phyloP scores from a whole-genome alignment of 2,329 filamentous ascomycete species.

The Harringtonia aguacate region DNA sequence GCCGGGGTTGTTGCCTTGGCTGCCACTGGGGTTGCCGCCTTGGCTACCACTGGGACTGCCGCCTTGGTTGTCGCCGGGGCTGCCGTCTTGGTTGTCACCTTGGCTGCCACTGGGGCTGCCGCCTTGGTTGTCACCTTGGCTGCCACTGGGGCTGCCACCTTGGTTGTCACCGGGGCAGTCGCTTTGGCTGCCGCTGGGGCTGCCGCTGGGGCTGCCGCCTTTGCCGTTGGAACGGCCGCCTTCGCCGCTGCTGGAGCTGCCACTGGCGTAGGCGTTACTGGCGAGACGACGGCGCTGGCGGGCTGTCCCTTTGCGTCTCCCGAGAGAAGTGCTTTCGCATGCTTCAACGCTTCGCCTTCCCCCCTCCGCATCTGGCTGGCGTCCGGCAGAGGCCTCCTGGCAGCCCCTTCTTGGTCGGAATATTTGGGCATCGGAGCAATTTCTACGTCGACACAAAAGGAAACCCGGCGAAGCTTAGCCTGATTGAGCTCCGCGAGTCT shows the following conservation, averaged over 20 bases:
- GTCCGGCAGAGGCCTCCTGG: conserved; percentile 21
- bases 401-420: conserved; percentile 43
- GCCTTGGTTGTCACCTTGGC: not conserved
- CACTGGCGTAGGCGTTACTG: conserved; percentile 20
- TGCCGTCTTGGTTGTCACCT: not conserved
- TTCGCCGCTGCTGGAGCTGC: not conserved
- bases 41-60: not conserved
- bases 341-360: conserved; percentile 65
- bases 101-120: not conserved
- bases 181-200: not conserved
- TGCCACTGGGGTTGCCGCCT: not conserved
- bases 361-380: conserved; percentile 53
- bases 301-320: conserved; percentile 39
- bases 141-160: not conserved
- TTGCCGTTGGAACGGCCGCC: not conserved
- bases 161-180: not conserved
- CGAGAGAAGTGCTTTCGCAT: conserved; percentile 37
- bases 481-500: conserved; percentile 68
- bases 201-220: not conserved
- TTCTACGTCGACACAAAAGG: conserved; percentile 95
- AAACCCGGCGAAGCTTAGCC: conserved; percentile 73
- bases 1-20: not conserved
- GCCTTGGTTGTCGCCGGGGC: not conserved
- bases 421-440: conserved; percentile 83
- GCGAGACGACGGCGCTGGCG: too few relatives aligned